Percentiles rank a stretch among this genome's conserved stretches.
Evolutionary conservation across 768 basidiomycete genomes (phyloP).

Genomic region (Daedalea quercina): DNA sequence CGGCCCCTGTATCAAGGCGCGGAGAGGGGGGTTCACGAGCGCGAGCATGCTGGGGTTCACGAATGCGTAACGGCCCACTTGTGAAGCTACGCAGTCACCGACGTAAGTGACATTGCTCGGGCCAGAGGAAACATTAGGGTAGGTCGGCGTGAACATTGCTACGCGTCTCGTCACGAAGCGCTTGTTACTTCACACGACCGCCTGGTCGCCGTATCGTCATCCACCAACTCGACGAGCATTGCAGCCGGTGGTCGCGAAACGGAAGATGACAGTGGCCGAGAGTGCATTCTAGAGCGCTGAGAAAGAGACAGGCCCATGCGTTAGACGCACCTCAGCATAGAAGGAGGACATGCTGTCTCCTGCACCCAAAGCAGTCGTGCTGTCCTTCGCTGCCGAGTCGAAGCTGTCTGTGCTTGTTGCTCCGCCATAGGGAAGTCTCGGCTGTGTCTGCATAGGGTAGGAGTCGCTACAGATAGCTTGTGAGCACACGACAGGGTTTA

Average conservation of each 20-base stretch:
- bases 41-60: too few species aligned
- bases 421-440: constrained; percentile 57
- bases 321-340: constrained; percentile 57
- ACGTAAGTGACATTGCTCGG: too few species aligned
- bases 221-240: too few species aligned
- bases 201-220: too few species aligned
- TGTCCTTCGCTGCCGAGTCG: constrained; percentile 64
- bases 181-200: too few species aligned
- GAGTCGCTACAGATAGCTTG: constrained; percentile 38
- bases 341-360: constrained; percentile 60
- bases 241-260: neutral
- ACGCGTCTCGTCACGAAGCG: too few species aligned
- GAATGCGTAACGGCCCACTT: too few species aligned
- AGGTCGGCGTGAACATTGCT: too few species aligned
- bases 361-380: constrained; percentile 38
- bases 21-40: too few species aligned
- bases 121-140: too few species aligned
- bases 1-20: too few species aligned
- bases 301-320: neutral
- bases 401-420: constrained; percentile 55
- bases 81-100: too few species aligned
- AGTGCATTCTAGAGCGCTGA: neutral
- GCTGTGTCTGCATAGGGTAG: constrained; percentile 59
- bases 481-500: constrained; percentile 3
- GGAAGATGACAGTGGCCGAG: neutral